phyloP scores from a whole-genome alignment of 192 early-diverging fungal genomes.

The Nowakowskiella sp. region DNA sequence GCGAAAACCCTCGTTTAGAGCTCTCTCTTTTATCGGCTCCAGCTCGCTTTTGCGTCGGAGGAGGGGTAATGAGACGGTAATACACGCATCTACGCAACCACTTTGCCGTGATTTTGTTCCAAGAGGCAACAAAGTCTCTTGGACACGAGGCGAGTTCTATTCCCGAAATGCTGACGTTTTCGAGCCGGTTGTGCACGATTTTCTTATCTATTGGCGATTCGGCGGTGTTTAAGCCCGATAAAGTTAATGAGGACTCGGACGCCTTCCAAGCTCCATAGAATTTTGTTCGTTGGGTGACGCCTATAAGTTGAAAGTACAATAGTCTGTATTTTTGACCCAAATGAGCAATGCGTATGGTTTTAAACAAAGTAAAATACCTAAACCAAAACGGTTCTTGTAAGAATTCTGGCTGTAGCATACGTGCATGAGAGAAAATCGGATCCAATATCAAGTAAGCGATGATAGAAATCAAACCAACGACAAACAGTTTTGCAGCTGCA shows the following conservation, averaged over 20 bases:
- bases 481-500: constrained; percentile 13
- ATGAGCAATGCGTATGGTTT: neutral
- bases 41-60: neutral
- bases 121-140: constrained; percentile 40
- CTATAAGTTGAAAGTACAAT: constrained; percentile 19
- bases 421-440: constrained; percentile 9
- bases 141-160: constrained; percentile 59
- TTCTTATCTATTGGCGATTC: constrained; percentile 50
- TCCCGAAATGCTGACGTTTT: constrained; percentile 62
- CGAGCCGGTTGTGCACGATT: constrained; percentile 63
- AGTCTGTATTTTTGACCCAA: constrained; percentile 3
- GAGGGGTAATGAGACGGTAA: constrained; percentile 43
- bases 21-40: constrained; percentile 10
- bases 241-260: constrained; percentile 77
- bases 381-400: constrained; percentile 3
- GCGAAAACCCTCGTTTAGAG: constrained; percentile 41
- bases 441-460: constrained; percentile 11
- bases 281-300: constrained; percentile 16
- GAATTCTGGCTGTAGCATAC: neutral
- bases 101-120: constrained; percentile 81
- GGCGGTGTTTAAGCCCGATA: constrained; percentile 75
- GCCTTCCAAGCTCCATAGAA: constrained; percentile 68
- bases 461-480: constrained; percentile 12
- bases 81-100: constrained; percentile 86
- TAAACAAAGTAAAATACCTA: constrained; percentile 4